A percentile compares a stretch with the other conserved stretches of the same genome.
Conservation (phyloP, 805 yeast species). For the Ogataea trehalophila region DNA sequence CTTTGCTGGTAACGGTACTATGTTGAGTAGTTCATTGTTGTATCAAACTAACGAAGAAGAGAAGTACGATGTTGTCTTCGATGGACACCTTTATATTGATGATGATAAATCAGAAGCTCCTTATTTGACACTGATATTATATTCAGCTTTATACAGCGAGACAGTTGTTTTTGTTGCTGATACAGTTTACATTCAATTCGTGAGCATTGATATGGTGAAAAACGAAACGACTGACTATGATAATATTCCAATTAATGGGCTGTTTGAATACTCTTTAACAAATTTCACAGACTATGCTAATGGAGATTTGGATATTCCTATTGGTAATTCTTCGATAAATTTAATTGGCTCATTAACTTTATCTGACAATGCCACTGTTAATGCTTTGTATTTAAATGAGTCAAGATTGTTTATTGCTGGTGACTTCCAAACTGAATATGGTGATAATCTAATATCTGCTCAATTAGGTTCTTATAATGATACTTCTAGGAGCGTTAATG, state of each 20-base stretch:
- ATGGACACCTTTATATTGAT: slow-evolving; percentile 61
- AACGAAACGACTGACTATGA: slow-evolving; percentile 25
- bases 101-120: slow-evolving; percentile 25
- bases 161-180: slow-evolving; percentile 40
- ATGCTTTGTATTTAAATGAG: slow-evolving; percentile 29
- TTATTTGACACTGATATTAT: slow-evolving; percentile 38
- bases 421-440: slow-evolving; percentile 33
- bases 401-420: slow-evolving; percentile 45
- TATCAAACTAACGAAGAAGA: slow-evolving; percentile 77
- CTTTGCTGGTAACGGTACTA: slow-evolving; percentile 39
- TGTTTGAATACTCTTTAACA: slow-evolving; percentile 74
- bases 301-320: slow-evolving; percentile 20
- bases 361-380: slow-evolving; percentile 38
- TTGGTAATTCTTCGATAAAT: slow-evolving; percentile 48
- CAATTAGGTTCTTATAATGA: slow-evolving; percentile 22
- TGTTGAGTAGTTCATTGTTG: slow-evolving; percentile 41
- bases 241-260: slow-evolving; percentile 49
- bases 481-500: slow-evolving; percentile 5
- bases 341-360: slow-evolving; percentile 31
- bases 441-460: slow-evolving; percentile 34
- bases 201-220: slow-evolving; percentile 38
- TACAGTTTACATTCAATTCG: slow-evolving; percentile 45
- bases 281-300: slow-evolving; percentile 46
- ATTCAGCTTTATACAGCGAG: slow-evolving; percentile 28
- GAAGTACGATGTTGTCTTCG: slow-evolving; percentile 74